These are phyloP conservation scores for Cyberlindnera maritima DNA, from an alignment of 805 yeast species.

Conservation along the genomic window DNA sequence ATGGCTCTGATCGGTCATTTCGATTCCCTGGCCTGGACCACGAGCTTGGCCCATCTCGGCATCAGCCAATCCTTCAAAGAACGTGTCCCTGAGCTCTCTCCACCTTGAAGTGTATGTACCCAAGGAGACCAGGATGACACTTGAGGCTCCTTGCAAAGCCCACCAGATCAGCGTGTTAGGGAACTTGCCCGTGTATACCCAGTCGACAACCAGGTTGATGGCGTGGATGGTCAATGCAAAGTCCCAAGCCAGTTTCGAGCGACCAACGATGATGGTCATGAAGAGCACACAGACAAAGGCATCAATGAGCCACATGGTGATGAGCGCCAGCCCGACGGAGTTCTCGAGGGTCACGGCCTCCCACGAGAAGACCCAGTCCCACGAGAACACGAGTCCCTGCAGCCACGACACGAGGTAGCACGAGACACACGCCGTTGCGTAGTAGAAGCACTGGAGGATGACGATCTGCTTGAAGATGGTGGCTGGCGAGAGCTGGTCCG, in stretches of 20 bases:
- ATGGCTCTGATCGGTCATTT: slow-evolving; percentile 22
- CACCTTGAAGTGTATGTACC: slow-evolving; percentile 92
- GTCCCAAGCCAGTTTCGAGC: slow-evolving; percentile 94
- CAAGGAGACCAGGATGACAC: slow-evolving; percentile 64
- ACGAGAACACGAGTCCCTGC: slow-evolving; percentile 65
- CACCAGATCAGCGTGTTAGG: slow-evolving; percentile 84
- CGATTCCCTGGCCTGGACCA: slow-evolving; percentile 17
- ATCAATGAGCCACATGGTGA: slow-evolving; percentile 78
- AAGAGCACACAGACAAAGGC: slow-evolving; percentile 80
- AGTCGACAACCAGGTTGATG: slow-evolving; percentile 67
- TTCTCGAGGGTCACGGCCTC: slow-evolving; percentile 66
- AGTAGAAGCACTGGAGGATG: slow-evolving; percentile 75
- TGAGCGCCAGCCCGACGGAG: slow-evolving; percentile 74
- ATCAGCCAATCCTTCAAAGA: slow-evolving; percentile 80
- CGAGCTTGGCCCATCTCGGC: slow-evolving; percentile 42
- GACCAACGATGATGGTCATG: slow-evolving; percentile 83
- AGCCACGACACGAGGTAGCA: slow-evolving; percentile 65
- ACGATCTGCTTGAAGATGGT: slow-evolving; percentile 70
- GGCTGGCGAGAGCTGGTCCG: slow-evolving; percentile 52
- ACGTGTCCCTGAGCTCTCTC: slow-evolving; percentile 86
- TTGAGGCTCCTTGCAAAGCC: slow-evolving; percentile 68
- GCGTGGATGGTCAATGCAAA: slow-evolving; percentile 92
- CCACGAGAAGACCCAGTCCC: slow-evolving; percentile 82
- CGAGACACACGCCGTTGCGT: slow-evolving; percentile 63
- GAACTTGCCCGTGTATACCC: slow-evolving; percentile 60